phyloP scores from a whole-genome alignment of 129 eudicot species.

The Lactuca saligna region DNA sequence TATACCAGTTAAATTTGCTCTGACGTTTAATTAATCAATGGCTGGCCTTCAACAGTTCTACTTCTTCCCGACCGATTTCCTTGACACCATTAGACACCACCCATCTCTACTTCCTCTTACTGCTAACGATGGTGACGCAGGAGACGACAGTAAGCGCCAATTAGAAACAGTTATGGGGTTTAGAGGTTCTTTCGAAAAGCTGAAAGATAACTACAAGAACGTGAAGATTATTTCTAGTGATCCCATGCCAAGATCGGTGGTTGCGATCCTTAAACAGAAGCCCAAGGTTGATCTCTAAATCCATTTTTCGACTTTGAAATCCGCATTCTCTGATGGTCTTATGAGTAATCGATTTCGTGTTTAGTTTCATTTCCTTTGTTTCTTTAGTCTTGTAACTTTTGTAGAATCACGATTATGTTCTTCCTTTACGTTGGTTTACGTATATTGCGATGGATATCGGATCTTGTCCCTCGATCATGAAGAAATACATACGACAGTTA shows the following conservation, averaged over 20 bases:
- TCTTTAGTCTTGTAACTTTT: background rate
- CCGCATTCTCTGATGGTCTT: background rate
- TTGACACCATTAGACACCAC: constrained; percentile 29
- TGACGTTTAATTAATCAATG: constrained; percentile 10
- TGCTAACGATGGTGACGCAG: background rate
- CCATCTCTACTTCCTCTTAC: constrained; percentile 4
- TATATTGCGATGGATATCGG: too few relatives aligned
- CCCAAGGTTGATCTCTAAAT: background rate
- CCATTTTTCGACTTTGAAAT: background rate
- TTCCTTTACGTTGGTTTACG: background rate
- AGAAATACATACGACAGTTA: background rate
- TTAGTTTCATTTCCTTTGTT: background rate
- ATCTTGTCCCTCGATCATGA: background rate
- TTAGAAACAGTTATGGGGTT: background rate
- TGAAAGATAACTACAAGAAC: constrained; percentile 19
- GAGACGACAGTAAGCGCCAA: background rate
- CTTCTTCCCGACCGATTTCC: constrained; percentile 41
- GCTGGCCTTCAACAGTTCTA: constrained; percentile 42
- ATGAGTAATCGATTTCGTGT: background rate
- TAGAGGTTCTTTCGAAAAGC: constrained; percentile 9
- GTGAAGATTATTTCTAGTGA: constrained; percentile 32
- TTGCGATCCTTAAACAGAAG: constrained; percentile 18
- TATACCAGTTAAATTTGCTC: background rate
- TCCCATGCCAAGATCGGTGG: constrained; percentile 16
- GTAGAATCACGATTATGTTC: background rate